These are phyloP conservation scores for Colletotrichum spinosum DNA, from an alignment of 2,329 filamentous ascomycete species.

Conservation along the genomic window DNA sequence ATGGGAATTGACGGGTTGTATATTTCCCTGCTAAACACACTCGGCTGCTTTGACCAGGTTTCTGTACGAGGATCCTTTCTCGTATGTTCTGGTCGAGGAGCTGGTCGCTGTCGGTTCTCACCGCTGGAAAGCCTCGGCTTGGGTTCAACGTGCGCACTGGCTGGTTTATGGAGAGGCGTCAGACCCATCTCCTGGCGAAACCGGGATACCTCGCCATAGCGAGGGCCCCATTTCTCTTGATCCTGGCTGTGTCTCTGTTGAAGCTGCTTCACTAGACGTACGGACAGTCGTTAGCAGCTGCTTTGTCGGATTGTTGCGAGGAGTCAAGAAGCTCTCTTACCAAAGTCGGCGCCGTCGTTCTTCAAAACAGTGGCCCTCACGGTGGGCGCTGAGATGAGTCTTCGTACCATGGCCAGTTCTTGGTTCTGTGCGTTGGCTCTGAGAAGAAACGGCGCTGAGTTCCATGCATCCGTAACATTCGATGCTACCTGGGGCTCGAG, in stretches of 20 bases:
- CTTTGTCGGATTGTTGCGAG: too few species aligned
- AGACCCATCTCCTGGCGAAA: conserved; percentile 23
- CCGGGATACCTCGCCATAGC: conserved; percentile 30
- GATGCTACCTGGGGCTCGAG: not conserved
- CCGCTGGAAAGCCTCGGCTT: not conserved
- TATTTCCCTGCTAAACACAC: conserved; percentile 44
- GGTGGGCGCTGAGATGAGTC: conserved; percentile 41
- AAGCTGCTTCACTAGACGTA: not conserved
- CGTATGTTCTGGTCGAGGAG: conserved; percentile 1
- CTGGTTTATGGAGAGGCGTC: not conserved
- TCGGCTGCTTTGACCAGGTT: conserved; percentile 44
- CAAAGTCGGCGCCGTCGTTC: conserved; percentile 28
- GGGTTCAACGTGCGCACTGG: not conserved
- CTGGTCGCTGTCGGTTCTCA: not conserved
- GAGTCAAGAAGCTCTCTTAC: conserved; percentile 2
- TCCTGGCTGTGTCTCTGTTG: too few species aligned
- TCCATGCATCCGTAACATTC: not conserved
- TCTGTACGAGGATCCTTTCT: conserved; percentile 42
- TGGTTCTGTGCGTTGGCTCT: conserved; percentile 40
- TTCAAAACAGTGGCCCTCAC: conserved; percentile 37
- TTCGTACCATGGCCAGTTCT: conserved; percentile 43
- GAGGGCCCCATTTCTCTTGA: conserved; percentile 40
- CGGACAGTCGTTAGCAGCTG: not conserved
- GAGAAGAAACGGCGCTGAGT: conserved; percentile 34
- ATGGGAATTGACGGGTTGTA: conserved; percentile 49